Evolutionary conservation across 2,329 filamentous ascomycete genomes (phyloP).

Genomic region (Colletotrichum tabaci): DNA sequence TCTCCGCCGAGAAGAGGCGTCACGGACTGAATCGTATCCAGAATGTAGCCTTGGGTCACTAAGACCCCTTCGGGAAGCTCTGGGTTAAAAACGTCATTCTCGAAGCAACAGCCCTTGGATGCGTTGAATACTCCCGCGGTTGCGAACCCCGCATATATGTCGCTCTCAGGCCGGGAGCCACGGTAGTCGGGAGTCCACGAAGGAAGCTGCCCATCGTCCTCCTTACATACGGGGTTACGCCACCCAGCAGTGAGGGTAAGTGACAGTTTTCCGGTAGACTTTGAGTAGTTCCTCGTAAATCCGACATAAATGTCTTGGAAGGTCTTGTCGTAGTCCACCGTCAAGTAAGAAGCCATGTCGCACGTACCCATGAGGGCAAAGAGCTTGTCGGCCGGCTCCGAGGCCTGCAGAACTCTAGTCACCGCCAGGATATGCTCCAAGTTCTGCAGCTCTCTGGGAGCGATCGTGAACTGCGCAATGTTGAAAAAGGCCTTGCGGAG

Average conservation of each 20-base stretch:
- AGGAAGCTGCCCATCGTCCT: background rate
- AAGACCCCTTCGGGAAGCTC: background rate
- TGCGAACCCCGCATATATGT: background rate
- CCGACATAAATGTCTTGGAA: background rate
- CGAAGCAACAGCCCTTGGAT: background rate
- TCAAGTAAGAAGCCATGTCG: slow-evolving; percentile 3
- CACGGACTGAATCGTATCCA: background rate
- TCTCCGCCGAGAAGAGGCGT: background rate
- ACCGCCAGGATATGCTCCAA: background rate
- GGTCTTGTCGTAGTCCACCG: background rate
- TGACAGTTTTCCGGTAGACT: background rate
- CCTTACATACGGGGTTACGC: background rate
- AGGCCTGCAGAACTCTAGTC: background rate
- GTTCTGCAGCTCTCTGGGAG: background rate
- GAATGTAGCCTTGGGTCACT: background rate
- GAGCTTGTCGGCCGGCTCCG: background rate
- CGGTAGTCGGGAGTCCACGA: slow-evolving; percentile 10
- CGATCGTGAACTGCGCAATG: slow-evolving; percentile 3
- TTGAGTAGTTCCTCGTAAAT: background rate
- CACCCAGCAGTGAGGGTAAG: background rate
- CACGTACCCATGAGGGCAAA: slow-evolving; percentile 9
- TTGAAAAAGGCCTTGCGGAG: slow-evolving; percentile 6
- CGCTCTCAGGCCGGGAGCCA: background rate
- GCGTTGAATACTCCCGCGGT: background rate
- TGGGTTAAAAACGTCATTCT: background rate